phyloP scores from a whole-genome alignment of 192 early-diverging fungal genomes.

The Linderina pennispora region DNA sequence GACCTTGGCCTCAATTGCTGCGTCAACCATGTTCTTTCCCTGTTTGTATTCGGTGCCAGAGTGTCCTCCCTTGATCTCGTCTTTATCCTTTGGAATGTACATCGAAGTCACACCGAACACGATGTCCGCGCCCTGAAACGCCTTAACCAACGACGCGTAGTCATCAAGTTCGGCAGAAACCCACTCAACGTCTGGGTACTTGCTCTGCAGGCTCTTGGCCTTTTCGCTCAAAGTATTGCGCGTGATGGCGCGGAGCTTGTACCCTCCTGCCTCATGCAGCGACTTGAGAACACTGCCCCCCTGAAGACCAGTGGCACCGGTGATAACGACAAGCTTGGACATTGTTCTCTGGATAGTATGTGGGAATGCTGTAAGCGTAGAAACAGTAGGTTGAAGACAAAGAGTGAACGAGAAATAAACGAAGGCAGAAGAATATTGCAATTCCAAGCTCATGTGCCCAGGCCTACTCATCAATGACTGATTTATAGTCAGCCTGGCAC shows the following conservation, averaged over 20 bases:
- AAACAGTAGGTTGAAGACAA: too few relatives aligned
- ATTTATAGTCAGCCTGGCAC: too few relatives aligned
- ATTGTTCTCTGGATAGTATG: too few relatives aligned
- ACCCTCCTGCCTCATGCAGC: constrained; percentile 14
- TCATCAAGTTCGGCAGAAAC: constrained; percentile 18
- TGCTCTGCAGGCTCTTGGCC: constrained; percentile 5
- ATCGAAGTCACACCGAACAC: constrained; percentile 37
- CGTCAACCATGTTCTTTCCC: constrained; percentile 32
- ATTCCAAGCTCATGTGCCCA: too few relatives aligned
- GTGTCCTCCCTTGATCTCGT: constrained; percentile 5
- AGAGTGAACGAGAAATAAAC: too few relatives aligned
- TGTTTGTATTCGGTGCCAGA: constrained; percentile 22
- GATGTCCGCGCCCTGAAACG: constrained; percentile 11
- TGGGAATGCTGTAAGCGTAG: too few relatives aligned
- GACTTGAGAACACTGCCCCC: constrained; percentile 34
- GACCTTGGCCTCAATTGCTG: constrained; percentile 21
- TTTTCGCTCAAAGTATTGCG: constrained; percentile 11
- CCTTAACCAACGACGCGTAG: constrained; percentile 10
- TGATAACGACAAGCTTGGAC: constrained; percentile 18
- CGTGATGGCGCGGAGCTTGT: constrained; percentile 25
- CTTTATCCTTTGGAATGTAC: constrained; percentile 7
- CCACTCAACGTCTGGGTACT: constrained; percentile 25
- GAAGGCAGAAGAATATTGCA: too few relatives aligned
- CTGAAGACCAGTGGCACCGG: constrained; percentile 36
- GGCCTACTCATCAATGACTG: too few relatives aligned